Evolutionary conservation across 768 basidiomycete genomes (phyloP).

Genomic region (Scleroderma citrinum): DNA sequence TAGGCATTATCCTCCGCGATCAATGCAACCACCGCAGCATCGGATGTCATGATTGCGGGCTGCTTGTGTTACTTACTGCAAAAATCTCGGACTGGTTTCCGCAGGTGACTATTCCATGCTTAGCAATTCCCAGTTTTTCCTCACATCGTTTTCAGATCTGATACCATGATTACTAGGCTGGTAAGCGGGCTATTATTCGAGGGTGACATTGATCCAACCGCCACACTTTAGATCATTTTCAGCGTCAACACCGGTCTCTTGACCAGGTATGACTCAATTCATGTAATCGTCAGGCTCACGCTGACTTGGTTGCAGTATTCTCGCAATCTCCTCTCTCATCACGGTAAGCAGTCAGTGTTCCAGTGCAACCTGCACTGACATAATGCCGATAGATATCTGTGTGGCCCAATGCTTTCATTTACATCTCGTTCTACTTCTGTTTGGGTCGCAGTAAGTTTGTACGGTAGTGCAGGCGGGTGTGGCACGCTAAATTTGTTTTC

Average conservation of each 20-base stretch:
- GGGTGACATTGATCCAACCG: not conserved
- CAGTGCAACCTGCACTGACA: not conserved
- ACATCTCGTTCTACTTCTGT: constrained; percentile 55
- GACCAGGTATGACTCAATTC: constrained; percentile 22
- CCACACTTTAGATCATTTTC: constrained; percentile 41
- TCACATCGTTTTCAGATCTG: constrained; percentile 27
- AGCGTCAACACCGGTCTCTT: constrained; percentile 38
- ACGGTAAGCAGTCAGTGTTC: constrained; percentile 27
- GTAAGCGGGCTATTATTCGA: constrained; percentile 4
- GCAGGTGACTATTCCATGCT: constrained; percentile 22
- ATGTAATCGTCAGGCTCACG: not conserved
- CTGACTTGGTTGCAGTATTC: constrained; percentile 30
- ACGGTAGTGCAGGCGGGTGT: not conserved
- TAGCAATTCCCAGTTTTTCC: not conserved
- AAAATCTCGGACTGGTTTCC: constrained; percentile 46
- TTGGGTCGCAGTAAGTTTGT: constrained; percentile 47
- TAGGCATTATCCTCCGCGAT: constrained; percentile 41
- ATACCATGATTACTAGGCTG: constrained; percentile 46
- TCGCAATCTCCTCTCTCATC: constrained; percentile 50
- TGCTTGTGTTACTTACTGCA: constrained; percentile 44
- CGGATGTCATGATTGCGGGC: constrained; percentile 44
- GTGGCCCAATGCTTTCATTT: constrained; percentile 45
- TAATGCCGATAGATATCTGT: constrained; percentile 35
- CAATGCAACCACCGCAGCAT: constrained; percentile 43
- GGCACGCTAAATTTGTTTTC: not conserved